Conservation (phyloP, 352 stramenopile species). For the Globisporangium carolinianum region DNA sequence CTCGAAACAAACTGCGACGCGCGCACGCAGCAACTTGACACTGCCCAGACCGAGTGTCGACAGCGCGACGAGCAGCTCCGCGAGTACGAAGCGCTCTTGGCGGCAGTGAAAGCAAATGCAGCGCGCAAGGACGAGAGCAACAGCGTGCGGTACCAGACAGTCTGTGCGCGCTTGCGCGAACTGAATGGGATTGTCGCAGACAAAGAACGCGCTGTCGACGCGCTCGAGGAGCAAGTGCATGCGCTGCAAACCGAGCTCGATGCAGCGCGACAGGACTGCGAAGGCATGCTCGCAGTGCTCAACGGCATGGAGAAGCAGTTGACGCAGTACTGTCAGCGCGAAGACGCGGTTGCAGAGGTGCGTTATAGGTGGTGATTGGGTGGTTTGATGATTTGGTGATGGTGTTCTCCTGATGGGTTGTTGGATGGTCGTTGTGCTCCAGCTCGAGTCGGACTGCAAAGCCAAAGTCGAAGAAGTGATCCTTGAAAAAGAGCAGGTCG, state of each 20-base stretch:
- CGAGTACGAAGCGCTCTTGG: conserved; percentile 54
- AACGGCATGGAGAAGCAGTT: conserved; percentile 82
- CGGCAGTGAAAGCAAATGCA: conserved; percentile 49
- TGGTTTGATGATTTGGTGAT: background rate
- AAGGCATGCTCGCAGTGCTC: conserved; percentile 80
- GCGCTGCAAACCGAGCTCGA: conserved; percentile 48
- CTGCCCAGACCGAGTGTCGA: conserved; percentile 21
- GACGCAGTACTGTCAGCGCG: conserved; percentile 61
- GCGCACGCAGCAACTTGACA: conserved; percentile 27
- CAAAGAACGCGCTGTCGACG: conserved; percentile 47
- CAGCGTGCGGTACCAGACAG: conserved; percentile 57
- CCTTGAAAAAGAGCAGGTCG: conserved; percentile 73
- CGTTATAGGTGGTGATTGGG: background rate
- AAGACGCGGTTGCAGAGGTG: conserved; percentile 71
- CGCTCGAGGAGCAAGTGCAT: conserved; percentile 37
- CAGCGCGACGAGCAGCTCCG: conserved; percentile 39
- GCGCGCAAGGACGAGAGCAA: conserved; percentile 62
- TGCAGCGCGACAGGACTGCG: conserved; percentile 61
- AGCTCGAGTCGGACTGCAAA: conserved; percentile 74
- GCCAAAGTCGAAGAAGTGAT: conserved; percentile 56
- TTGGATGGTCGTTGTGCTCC: background rate
- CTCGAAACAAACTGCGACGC: conserved; percentile 52
- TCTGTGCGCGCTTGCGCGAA: conserved; percentile 58
- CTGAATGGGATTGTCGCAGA: conserved; percentile 46
- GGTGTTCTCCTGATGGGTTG: background rate